Evolutionary conservation across 768 basidiomycete species (phyloP).

Genomic region (Dioszegia crocea): DNA sequence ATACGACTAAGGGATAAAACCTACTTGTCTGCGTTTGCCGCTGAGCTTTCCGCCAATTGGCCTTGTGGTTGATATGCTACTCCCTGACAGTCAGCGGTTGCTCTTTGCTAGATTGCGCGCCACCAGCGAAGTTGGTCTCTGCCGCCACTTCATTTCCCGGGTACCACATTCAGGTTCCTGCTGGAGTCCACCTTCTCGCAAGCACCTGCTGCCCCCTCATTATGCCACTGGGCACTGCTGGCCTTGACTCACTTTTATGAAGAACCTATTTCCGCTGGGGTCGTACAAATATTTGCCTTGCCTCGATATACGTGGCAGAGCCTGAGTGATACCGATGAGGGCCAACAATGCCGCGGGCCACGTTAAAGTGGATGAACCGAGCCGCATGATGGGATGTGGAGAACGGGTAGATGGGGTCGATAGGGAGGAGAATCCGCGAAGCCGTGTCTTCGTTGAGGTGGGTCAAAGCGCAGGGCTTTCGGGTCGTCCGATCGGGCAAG

Average conservation of each 20-base stretch:
- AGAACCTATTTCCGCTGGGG: slow-evolving; percentile 70
- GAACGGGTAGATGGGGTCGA: background rate
- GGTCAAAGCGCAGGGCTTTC: too few species aligned
- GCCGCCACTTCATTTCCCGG: too few species aligned
- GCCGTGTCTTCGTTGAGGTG: too few species aligned
- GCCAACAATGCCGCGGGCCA: background rate
- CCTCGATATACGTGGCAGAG: slow-evolving; percentile 66
- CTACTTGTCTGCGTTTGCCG: slow-evolving; percentile 44
- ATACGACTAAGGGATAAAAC: slow-evolving; percentile 3
- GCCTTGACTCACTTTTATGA: slow-evolving; percentile 73
- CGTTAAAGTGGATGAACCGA: background rate
- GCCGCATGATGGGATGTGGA: background rate
- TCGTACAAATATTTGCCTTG: slow-evolving; percentile 76
- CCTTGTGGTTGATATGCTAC: slow-evolving; percentile 47
- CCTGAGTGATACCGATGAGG: slow-evolving; percentile 34
- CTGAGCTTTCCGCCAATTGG: slow-evolving; percentile 29
- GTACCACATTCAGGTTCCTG: too few species aligned
- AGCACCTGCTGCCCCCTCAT: too few species aligned
- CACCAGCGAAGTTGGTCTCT: too few species aligned
- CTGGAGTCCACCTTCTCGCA: too few species aligned
- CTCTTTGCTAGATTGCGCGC: too few species aligned
- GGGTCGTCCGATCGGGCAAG: too few species aligned
- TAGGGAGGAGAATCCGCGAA: background rate
- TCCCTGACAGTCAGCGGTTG: slow-evolving; percentile 22
- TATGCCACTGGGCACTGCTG: too few species aligned